Percentiles rank a stretch among this genome's conserved stretches.
These are phyloP conservation scores for Pseudogymnoascus sp. DNA, from an alignment of 2,329 filamentous ascomycete species.

Conservation along the genomic window DNA sequence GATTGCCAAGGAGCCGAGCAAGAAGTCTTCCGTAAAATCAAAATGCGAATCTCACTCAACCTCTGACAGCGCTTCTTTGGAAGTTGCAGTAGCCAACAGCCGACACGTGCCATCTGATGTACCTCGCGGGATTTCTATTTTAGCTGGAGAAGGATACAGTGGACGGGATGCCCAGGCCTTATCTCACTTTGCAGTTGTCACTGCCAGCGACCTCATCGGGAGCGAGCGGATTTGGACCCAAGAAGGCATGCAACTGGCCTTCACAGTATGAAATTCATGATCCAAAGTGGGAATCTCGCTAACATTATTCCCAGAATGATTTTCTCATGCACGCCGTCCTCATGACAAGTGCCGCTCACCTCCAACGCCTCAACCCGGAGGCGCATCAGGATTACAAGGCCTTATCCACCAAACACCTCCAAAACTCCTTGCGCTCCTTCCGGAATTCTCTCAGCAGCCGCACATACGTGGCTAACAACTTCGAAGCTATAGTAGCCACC, in stretches of 20 bases:
- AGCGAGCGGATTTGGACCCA: constrained; percentile 13
- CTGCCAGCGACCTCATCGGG: not conserved
- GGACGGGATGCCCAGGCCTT: not conserved
- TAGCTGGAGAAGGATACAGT: not conserved
- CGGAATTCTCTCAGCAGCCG: constrained; percentile 12
- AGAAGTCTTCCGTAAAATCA: not conserved
- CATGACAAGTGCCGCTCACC: constrained; percentile 10
- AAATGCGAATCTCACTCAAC: not conserved
- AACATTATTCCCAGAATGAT: constrained; percentile 12
- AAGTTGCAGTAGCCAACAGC: not conserved
- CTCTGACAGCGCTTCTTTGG: not conserved
- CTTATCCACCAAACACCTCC: constrained; percentile 14
- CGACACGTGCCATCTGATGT: not conserved
- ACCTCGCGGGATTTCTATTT: not conserved
- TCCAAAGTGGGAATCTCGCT: not conserved
- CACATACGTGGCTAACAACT: constrained; percentile 10
- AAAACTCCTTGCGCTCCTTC: constrained; percentile 15
- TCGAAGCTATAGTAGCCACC: constrained; percentile 17
- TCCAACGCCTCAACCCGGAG: not conserved
- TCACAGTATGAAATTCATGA: constrained; percentile 11
- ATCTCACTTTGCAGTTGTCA: not conserved
- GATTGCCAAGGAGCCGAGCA: not conserved
- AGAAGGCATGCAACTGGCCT: constrained; percentile 17
- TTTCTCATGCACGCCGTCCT: constrained; percentile 19
- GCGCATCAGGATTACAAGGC: constrained; percentile 9